These are phyloP conservation scores for Lignosus rhinocerotis DNA, from an alignment of 1,284 basidiomycete genomes.

Conservation along the genomic window DNA sequence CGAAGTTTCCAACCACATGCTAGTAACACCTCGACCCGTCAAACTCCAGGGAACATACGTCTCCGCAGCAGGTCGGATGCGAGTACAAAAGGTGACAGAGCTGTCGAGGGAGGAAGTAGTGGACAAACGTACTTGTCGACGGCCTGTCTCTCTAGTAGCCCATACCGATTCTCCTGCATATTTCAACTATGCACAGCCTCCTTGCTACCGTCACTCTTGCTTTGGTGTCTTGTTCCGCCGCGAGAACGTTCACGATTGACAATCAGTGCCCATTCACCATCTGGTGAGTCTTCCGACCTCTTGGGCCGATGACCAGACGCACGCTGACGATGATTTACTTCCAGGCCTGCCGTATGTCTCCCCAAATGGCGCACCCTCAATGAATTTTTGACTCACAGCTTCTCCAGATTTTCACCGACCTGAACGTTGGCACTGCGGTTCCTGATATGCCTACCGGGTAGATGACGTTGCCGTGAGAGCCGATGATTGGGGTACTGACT, in stretches of 20 bases:
- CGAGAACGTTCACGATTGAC: slow-evolving; percentile 12
- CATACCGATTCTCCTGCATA: background rate
- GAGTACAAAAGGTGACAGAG: background rate
- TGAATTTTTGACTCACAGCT: background rate
- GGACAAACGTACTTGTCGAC: background rate
- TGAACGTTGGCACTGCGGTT: slow-evolving; percentile 29
- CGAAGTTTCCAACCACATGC: no score
- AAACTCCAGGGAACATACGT: no score
- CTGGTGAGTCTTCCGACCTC: background rate
- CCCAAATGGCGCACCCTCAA: background rate
- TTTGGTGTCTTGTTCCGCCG: slow-evolving; percentile 8
- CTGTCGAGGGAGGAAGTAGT: background rate
- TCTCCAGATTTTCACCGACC: slow-evolving; percentile 33
- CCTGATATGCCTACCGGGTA: slow-evolving; percentile 35
- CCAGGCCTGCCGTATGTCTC: slow-evolving; percentile 35
- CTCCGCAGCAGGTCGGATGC: no score
- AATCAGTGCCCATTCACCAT: slow-evolving; percentile 14
- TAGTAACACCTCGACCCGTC: no score
- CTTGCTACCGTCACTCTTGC: slow-evolving; percentile 13
- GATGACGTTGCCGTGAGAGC: slow-evolving; percentile 16
- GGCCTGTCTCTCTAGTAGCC: background rate
- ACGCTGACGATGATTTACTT: background rate
- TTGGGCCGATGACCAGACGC: background rate
- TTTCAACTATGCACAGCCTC: slow-evolving; percentile 16
- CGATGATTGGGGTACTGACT: slow-evolving; percentile 25